Percentiles rank a stretch among this genome's conserved stretches.
Conservation (phyloP, 306 rosid species). For the Glycyrrhiza uralensis region DNA sequence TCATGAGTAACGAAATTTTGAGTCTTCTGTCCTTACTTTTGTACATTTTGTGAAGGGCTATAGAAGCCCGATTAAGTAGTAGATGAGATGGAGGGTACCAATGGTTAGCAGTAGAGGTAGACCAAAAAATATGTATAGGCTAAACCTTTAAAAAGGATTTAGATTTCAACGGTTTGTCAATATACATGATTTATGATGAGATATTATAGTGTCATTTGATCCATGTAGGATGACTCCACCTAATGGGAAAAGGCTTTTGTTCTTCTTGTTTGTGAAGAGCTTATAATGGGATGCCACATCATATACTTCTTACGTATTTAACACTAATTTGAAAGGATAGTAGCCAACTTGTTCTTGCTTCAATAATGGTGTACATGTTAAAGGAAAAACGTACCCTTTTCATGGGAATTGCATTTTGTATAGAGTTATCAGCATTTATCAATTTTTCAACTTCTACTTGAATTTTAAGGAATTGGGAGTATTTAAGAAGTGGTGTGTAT, state of each 20-base stretch:
- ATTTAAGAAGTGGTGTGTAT: not conserved
- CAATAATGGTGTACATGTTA: not conserved
- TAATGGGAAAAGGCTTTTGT: not conserved
- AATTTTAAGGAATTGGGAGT: not conserved
- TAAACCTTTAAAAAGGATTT: not conserved
- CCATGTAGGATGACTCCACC: not conserved
- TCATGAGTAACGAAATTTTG: not conserved
- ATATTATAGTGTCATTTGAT: not conserved
- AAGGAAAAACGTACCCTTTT: not conserved
- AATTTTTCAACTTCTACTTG: not conserved
- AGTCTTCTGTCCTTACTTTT: not conserved
- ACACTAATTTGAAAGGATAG: not conserved
- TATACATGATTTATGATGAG: not conserved
- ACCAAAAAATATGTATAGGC: not conserved
- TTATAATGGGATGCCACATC: not conserved
- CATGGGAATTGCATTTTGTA: not conserved
- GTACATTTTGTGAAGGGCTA: constrained; percentile 9
- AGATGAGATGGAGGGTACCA: not conserved
- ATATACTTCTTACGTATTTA: not conserved
- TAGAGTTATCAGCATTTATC: not conserved
- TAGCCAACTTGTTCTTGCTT: constrained; percentile 12
- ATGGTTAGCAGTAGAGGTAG: not conserved
- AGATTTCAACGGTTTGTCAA: not conserved
- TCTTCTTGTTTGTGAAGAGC: not conserved
- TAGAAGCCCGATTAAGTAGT: not conserved